Evolutionary conservation across 805 yeast genomes (phyloP).

Genomic region (Komagataella mondaviorum): DNA sequence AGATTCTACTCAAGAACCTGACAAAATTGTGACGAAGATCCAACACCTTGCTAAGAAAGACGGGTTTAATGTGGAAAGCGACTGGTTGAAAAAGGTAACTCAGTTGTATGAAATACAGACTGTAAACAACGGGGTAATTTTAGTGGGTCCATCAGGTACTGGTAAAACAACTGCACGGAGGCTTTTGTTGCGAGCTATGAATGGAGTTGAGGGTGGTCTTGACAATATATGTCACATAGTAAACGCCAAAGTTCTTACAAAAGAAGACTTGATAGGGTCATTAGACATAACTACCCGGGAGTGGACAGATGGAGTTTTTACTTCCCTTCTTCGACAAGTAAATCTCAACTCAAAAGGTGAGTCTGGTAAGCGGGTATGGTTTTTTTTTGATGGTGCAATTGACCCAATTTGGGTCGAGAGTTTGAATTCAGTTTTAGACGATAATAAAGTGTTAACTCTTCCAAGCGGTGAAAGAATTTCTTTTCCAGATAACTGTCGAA

Average conservation of each 20-base stretch:
- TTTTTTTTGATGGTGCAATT: slow-evolving; percentile 83
- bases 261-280: slow-evolving; percentile 53
- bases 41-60: slow-evolving; percentile 12
- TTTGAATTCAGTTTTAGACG: slow-evolving; percentile 83
- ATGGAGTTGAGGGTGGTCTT: slow-evolving; percentile 14
- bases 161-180: slow-evolving; percentile 57
- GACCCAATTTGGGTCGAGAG: slow-evolving; percentile 94
- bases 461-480: slow-evolving; percentile 82
- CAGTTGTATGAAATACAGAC: slow-evolving; percentile 52
- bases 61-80: slow-evolving; percentile 20
- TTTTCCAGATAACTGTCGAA: slow-evolving; percentile 46
- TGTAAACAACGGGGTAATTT: slow-evolving; percentile 65
- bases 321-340: slow-evolving; percentile 48
- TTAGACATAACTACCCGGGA: slow-evolving; percentile 72
- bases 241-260: slow-evolving; percentile 67
- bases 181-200: slow-evolving; percentile 31
- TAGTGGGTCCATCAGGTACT: slow-evolving; percentile 63
- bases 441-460: slow-evolving; percentile 64
- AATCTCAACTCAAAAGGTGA: slow-evolving; percentile 48
- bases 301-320: slow-evolving; percentile 84
- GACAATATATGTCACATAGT: slow-evolving; percentile 30
- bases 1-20: slow-evolving; percentile 2
- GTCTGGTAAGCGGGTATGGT: slow-evolving; percentile 43
- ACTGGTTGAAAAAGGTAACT: slow-evolving; percentile 38
- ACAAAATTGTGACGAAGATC: slow-evolving; percentile 7